These are phyloP conservation scores for Aspergillus neotritici DNA, from an alignment of 2,329 filamentous ascomycete genomes.

Conservation along the genomic window DNA sequence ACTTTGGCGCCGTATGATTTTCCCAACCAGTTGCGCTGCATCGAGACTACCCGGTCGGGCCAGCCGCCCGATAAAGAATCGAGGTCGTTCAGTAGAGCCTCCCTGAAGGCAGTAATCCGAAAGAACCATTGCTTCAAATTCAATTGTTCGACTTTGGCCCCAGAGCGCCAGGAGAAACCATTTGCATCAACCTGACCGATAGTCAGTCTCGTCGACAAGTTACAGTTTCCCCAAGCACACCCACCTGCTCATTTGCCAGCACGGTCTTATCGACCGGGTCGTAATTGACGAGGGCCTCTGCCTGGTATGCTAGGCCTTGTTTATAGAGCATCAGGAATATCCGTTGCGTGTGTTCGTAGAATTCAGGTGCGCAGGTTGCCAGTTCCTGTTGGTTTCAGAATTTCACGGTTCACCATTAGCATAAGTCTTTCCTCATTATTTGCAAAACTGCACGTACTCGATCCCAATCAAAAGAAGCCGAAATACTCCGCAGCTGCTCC, in stretches of 20 bases:
- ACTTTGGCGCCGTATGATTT: slow-evolving; percentile 68
- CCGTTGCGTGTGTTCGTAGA: slow-evolving; percentile 84
- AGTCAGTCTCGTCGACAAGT: slow-evolving; percentile 5
- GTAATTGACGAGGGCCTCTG: slow-evolving; percentile 80
- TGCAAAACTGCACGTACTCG: slow-evolving; percentile 51
- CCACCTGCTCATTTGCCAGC: slow-evolving; percentile 75
- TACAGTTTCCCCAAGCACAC: neutral
- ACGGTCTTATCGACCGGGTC: slow-evolving; percentile 87
- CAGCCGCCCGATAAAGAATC: slow-evolving; percentile 62
- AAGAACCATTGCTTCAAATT: slow-evolving; percentile 86
- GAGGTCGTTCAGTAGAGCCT: slow-evolving; percentile 65
- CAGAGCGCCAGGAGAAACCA: slow-evolving; percentile 80
- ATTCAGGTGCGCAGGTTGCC: slow-evolving; percentile 74
- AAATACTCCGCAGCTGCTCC: slow-evolving; percentile 70
- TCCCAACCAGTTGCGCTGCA: slow-evolving; percentile 86
- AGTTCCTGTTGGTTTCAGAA: slow-evolving; percentile 59
- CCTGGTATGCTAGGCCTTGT: slow-evolving; percentile 73
- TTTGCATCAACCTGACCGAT: slow-evolving; percentile 62
- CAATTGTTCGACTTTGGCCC: slow-evolving; percentile 73
- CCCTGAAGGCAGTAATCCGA: slow-evolving; percentile 71
- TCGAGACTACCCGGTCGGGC: slow-evolving; percentile 75
- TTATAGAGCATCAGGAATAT: slow-evolving; percentile 74
- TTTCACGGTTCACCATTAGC: slow-evolving; percentile 80
- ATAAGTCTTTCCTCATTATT: slow-evolving; percentile 40
- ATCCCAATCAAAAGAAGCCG: slow-evolving; percentile 77